Evolutionary conservation across 768 basidiomycete species (phyloP).

Genomic region (Mycena olivaceomarginata): DNA sequence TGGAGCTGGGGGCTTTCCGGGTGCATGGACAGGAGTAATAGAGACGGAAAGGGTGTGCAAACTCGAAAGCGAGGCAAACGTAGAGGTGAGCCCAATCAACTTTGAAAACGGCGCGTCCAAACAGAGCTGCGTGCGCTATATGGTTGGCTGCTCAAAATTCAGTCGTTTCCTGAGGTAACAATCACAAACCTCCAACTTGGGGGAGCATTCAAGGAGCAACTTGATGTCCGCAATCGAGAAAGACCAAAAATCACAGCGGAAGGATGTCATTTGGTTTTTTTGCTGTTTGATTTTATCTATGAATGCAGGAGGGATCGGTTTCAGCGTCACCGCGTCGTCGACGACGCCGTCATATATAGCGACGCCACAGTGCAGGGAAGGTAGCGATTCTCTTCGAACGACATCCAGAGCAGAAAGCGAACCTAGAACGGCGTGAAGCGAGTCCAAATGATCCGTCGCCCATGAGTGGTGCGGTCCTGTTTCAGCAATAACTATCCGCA

Average conservation of each 20-base stretch:
- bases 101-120: conserved; percentile 60
- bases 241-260: conserved; percentile 64
- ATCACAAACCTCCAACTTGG: conserved; percentile 54
- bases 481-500: conserved; percentile 55
- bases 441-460: conserved; percentile 61
- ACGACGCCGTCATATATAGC: conserved; percentile 45
- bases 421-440: conserved; percentile 53
- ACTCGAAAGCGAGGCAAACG: conserved; percentile 53
- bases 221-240: conserved; percentile 57
- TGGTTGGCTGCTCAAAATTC: conserved; percentile 22
- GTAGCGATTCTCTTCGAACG: conserved; percentile 49
- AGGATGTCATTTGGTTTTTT: conserved; percentile 47
- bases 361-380: conserved; percentile 43
- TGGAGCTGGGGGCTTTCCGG: conserved; percentile 53
- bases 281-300: conserved; percentile 50
- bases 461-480: conserved; percentile 61
- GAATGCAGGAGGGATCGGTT: conserved; percentile 56
- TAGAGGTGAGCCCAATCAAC: conserved; percentile 54
- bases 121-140: conserved; percentile 55
- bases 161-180: conserved; percentile 8
- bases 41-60: conserved; percentile 55
- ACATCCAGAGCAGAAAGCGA: conserved; percentile 51
- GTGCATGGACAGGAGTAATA: conserved; percentile 54
- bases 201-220: conserved; percentile 55
- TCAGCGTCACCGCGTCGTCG: conserved; percentile 54